Evolutionary conservation across 2,329 filamentous ascomycete genomes (phyloP), one percentile per base, ranked within the genome.

Genomic region (Ceratocystis huliohia): DNA sequence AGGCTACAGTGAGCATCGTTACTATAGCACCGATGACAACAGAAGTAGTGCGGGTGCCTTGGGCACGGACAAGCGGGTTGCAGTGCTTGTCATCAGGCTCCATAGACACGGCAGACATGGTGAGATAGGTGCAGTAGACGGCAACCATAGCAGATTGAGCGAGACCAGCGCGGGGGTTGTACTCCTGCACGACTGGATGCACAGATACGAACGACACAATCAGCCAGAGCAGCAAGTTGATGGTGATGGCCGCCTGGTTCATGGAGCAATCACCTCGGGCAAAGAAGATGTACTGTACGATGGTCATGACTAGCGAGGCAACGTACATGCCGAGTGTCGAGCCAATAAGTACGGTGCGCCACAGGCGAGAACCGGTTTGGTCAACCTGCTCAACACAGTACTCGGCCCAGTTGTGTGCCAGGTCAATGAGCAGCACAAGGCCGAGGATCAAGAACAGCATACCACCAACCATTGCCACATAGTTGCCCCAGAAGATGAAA

Each of bases 71-170:
- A 41, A 99, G 82, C 7, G 94, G 94, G 76, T 99, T 99, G 84
- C 94, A 99, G 70, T 89, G 83, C 71, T 89, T 88, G 78, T 96
- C 79, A 75, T 97, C 93, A 0, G 94, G 94, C 73, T 99, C 93
- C 94, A 99, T 97, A 66, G 91, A 96, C 0, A 99, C 94, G 30
- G 94, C 94, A 1, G 92, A 96, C 86, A 99, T 91, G 70, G 94
- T 99, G 66, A 99, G 84, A 74, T 99, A 99, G 56, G 94, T 97
- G 83, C 94, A 99, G 81, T 99, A 99, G 67, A 96, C 84, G 20
- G 92, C 91, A 57, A 99, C 94, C 84, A 97, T 96, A 69, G 94
- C 93, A 53, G 92, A 91, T 75, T 99, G 94, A n/a, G 94, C 94
- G 68, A 99, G 82, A 62, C 94, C 94, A 53, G 94, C 94, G 74